Conservation (phyloP, 768 basidiomycete species). For the Lactarius tabidus region DNA sequence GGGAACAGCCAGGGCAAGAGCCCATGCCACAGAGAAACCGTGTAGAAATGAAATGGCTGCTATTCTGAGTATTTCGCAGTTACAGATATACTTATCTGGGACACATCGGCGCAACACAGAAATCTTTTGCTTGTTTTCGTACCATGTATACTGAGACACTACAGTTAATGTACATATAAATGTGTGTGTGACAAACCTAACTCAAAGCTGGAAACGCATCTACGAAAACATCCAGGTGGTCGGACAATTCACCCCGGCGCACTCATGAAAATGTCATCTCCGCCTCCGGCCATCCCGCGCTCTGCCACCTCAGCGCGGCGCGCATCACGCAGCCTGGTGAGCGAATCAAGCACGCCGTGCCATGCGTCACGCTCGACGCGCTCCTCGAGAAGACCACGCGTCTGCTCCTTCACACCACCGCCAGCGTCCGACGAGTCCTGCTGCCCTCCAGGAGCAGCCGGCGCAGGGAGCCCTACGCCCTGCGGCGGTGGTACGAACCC, state of each 20-base stretch:
- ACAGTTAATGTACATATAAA: too few species aligned
- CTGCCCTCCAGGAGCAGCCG: background rate
- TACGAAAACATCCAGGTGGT: background rate
- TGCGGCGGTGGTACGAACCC: constrained; percentile 74
- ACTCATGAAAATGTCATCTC: background rate
- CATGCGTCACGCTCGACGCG: constrained; percentile 53
- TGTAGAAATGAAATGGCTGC: too few species aligned
- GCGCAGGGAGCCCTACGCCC: constrained; percentile 63
- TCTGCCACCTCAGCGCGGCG: background rate
- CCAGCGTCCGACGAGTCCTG: constrained; percentile 19
- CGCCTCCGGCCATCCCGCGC: background rate
- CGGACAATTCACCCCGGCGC: background rate
- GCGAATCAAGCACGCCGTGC: constrained; percentile 66
- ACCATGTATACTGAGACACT: too few species aligned
- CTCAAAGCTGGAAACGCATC: background rate
- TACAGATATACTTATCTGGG: too few species aligned
- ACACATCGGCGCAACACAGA: too few species aligned
- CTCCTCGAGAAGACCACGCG: constrained; percentile 55
- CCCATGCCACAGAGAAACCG: too few species aligned
- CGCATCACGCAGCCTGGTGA: constrained; percentile 34
- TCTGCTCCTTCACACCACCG: constrained; percentile 29
- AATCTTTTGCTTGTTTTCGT: too few species aligned
- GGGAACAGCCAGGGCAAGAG: too few species aligned
- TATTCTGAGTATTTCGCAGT: too few species aligned
- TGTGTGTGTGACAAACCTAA: background rate